phyloP scores from a whole-genome alignment of 2,329 filamentous ascomycete genomes.

The Ceratocystis huliohia region DNA sequence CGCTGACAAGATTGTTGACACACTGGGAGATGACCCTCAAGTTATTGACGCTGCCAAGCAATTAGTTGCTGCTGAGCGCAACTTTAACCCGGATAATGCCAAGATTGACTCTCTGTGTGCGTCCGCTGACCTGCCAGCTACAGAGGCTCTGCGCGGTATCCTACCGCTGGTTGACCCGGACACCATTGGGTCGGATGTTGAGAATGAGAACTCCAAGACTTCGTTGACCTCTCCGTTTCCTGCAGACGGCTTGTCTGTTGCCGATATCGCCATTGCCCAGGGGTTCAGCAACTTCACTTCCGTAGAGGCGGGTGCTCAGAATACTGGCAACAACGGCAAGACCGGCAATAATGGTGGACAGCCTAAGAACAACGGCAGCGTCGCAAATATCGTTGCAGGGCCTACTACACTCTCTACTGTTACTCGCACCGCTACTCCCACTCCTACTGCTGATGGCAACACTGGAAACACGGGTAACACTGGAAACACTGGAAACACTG shows the following conservation, averaged over 20 bases:
- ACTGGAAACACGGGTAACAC: slow-evolving; percentile 16
- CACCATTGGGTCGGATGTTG: slow-evolving; percentile 42
- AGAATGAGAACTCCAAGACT: slow-evolving; percentile 46
- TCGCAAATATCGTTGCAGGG: background rate
- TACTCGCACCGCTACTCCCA: slow-evolving; percentile 18
- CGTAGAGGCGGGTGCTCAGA: slow-evolving; percentile 26
- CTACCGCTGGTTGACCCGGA: slow-evolving; percentile 54
- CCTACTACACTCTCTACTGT: slow-evolving; percentile 11
- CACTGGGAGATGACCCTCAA: slow-evolving; percentile 46
- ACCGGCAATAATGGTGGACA: slow-evolving; percentile 22
- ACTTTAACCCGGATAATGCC: slow-evolving; percentile 56
- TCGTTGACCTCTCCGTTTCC: slow-evolving; percentile 43
- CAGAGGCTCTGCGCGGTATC: slow-evolving; percentile 49
- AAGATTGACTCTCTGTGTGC: slow-evolving; percentile 50
- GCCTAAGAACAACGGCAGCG: slow-evolving; percentile 22
- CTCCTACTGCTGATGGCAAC: slow-evolving; percentile 19
- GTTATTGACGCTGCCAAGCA: slow-evolving; percentile 50
- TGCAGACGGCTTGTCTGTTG: slow-evolving; percentile 50
- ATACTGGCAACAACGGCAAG: slow-evolving; percentile 22
- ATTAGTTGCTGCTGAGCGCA: slow-evolving; percentile 50
- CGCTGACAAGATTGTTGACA: slow-evolving; percentile 50
- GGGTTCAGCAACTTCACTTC: slow-evolving; percentile 51
- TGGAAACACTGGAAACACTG: slow-evolving; percentile 24
- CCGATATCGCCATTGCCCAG: slow-evolving; percentile 47
- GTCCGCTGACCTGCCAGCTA: slow-evolving; percentile 49